These are phyloP conservation scores for Phytopythium ostracodes DNA, from an alignment of 352 stramenopile genomes.

Conservation along the genomic window DNA sequence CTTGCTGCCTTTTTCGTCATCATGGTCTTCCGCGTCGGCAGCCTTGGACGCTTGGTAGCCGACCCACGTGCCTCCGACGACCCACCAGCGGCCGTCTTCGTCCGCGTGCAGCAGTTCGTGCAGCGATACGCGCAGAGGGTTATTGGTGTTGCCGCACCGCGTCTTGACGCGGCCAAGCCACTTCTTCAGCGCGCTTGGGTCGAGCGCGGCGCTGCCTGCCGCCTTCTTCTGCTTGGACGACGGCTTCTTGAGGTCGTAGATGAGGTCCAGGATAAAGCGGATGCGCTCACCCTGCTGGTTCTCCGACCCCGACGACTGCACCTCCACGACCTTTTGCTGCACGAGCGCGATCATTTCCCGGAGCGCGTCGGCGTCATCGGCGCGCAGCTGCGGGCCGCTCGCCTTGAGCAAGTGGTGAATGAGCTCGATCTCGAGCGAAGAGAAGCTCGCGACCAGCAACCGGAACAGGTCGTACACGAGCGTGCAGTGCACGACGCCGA, in stretches of 20 bases:
- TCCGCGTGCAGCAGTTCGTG: slow-evolving; percentile 75
- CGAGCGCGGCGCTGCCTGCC: slow-evolving; percentile 35
- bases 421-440: slow-evolving; percentile 77
- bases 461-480: slow-evolving; percentile 91
- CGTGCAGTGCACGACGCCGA: slow-evolving; percentile 84
- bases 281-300: slow-evolving; percentile 53
- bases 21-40: slow-evolving; percentile 14
- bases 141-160: slow-evolving; percentile 74
- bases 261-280: slow-evolving; percentile 92
- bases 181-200: slow-evolving; percentile 87
- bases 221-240: slow-evolving; percentile 89
- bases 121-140: slow-evolving; percentile 67
- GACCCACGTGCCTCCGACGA: slow-evolving; percentile 94
- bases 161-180: slow-evolving; percentile 94
- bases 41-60: slow-evolving; percentile 43
- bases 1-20: slow-evolving; percentile 11
- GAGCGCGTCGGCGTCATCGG: slow-evolving; percentile 83
- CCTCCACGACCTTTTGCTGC: slow-evolving; percentile 63
- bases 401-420: slow-evolving; percentile 84
- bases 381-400: slow-evolving; percentile 76
- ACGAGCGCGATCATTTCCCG: slow-evolving; percentile 82
- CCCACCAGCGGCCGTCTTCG: slow-evolving; percentile 94
- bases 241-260: slow-evolving; percentile 95
- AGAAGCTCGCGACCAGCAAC: slow-evolving; percentile 71
- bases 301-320: slow-evolving; percentile 21